Evolutionary conservation across 208 protist genomes (phyloP).

Genomic region (Trypanosoma rangeli): DNA sequence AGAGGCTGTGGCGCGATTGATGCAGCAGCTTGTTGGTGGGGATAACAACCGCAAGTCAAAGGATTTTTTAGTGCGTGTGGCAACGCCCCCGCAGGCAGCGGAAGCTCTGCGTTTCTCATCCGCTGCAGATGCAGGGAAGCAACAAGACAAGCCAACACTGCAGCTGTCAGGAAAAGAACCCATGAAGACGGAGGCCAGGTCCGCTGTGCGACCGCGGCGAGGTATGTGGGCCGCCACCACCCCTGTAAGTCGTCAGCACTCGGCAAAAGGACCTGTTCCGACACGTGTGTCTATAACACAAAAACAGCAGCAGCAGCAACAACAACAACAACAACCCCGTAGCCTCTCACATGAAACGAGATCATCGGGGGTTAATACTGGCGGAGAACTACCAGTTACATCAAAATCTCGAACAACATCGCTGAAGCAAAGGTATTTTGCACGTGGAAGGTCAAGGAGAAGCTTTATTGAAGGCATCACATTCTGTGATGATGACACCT

Average conservation of each 20-base stretch:
- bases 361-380: background rate
- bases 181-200: background rate
- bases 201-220: background rate
- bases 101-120: background rate
- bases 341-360: background rate
- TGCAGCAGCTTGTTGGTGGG: background rate
- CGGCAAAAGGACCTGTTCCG: no score
- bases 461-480: constrained; percentile 26
- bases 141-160: background rate
- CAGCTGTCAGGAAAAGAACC: background rate
- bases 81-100: background rate
- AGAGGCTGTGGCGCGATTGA: background rate
- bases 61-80: background rate
- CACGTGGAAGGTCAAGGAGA: background rate
- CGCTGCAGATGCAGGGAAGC: background rate
- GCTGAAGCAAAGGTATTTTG: background rate
- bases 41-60: background rate
- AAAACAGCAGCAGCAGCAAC: background rate
- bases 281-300: background rate
- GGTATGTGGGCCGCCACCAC: background rate
- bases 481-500: constrained; percentile 13
- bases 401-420: background rate
- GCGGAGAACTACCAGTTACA: background rate
- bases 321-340: background rate
- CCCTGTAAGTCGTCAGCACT: background rate